Evolutionary conservation across 495 filamentous ascomycete genomes (phyloP).

Genomic region (Penicillium roqueforti): DNA sequence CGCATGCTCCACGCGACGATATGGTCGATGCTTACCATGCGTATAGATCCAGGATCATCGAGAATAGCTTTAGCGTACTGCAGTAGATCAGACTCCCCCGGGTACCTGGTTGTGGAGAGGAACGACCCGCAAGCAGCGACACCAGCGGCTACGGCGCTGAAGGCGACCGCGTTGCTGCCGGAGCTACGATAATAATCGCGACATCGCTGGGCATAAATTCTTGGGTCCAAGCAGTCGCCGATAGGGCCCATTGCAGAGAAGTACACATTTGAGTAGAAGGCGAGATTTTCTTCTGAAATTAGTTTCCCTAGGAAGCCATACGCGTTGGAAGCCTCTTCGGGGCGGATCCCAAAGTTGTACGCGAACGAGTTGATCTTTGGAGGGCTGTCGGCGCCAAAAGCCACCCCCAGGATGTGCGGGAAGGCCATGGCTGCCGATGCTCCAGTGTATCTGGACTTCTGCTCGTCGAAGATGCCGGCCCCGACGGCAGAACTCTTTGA

Average conservation of each 20-base stretch:
- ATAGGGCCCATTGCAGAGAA: slow-evolving; percentile 25
- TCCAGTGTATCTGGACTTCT: slow-evolving; percentile 29
- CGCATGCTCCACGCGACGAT: slow-evolving; percentile 35
- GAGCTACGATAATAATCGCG: slow-evolving; percentile 24
- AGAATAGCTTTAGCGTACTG: slow-evolving; percentile 33
- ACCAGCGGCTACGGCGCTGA: slow-evolving; percentile 29
- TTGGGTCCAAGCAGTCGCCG: slow-evolving; percentile 24
- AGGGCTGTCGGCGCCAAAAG: slow-evolving; percentile 28
- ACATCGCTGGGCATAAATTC: slow-evolving; percentile 30
- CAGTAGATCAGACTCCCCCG: slow-evolving; percentile 28
- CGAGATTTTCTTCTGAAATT: slow-evolving; percentile 27
- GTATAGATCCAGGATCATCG: slow-evolving; percentile 31
- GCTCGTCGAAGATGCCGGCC: slow-evolving; percentile 30
- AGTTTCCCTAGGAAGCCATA: slow-evolving; percentile 22
- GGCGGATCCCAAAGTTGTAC: slow-evolving; percentile 34
- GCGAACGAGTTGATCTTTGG: slow-evolving; percentile 27
- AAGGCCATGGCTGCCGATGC: slow-evolving; percentile 34
- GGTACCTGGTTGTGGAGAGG: slow-evolving; percentile 23
- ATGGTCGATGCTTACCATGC: slow-evolving; percentile 28
- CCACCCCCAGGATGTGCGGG: slow-evolving; percentile 28
- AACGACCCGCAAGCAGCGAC: slow-evolving; percentile 30
- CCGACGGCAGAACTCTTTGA: slow-evolving; percentile 16
- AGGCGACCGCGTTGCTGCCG: slow-evolving; percentile 19
- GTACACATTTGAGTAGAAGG: slow-evolving; percentile 18
- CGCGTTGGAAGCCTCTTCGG: slow-evolving; percentile 25